Base-by-base conservation (phyloP, 306 rosid genomes). In the Leucaena leucocephala region DNA sequence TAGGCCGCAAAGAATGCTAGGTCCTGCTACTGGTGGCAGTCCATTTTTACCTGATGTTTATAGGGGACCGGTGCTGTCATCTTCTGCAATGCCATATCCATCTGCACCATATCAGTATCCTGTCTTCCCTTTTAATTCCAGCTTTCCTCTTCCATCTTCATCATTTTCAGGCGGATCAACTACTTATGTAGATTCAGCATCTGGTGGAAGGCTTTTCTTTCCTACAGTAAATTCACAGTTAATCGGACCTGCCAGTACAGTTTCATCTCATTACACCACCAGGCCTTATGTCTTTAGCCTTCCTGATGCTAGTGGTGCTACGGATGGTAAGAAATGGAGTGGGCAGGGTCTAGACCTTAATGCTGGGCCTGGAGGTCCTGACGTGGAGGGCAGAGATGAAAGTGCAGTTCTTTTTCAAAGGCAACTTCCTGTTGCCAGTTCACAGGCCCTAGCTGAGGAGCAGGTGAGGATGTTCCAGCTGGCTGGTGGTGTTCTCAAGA, bases 261-360 rank as follows among this genome's bases (percentile, higher is more conserved):
- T 88, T 79, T 82, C 94, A 68, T 83, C 94, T 22, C 83, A 81
- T 54, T 90, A 79, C 75, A 84, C 89, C 63, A 86, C 89, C 35
- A 78, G 94, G 83, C 94, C 94, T 44, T 92, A 52, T 79, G 86
- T 80, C 66, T 84, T 84, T 70, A 84, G 87, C 61, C 85, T 84
- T 62, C 75, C 91, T 27, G 94, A 83, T 48, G 86, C 86, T 82
- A 79, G 85, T 84, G 87, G 74, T 80, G 82, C 82, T 78, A 74
- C 84, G 48, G 93, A 89, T 78, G 81, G 83, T 81, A 82, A 87
- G 77, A 90, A 82, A 61, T 82, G 93, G 97, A 85, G 86, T 78
- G 89, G 89, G 35, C 97, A 90, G 70, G 89, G 90, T 39, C 79
- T 92, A 71, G 94, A 92, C 73, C 93, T 92, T 61, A 90, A 92